Base-by-base conservation (phyloP, 2,329 filamentous ascomycete species). In the Scedosporium aurantiacum region DNA sequence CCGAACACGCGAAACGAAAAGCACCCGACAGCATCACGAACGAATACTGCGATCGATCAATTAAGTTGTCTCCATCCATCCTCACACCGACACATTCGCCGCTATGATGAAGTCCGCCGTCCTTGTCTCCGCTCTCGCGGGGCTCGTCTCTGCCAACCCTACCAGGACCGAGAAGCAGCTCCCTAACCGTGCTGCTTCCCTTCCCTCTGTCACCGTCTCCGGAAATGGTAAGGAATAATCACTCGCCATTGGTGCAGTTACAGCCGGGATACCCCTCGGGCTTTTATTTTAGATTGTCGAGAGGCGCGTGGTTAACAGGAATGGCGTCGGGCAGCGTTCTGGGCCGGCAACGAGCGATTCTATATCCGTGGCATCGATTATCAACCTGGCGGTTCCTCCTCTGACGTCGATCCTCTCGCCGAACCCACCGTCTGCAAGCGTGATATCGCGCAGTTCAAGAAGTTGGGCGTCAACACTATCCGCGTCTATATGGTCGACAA, bases 401-500 rank as follows among this genome's bases (percentile, higher is more conserved):
- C 72, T 63, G 77, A 78, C 66, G 60, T 67, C n/a, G 91, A 96
- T 71, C 91, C 91, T 63, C 86, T 96, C 60, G 86, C 89, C 64
- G 86, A 95, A 68, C 70, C 78, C 25, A 74, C 74, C 3, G 76
- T 80, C 69, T 96, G 92, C 83, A 81, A 83, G 73, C 88, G 91
- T 66, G 91, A 96, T 70, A 88, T 96, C 67, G 75, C 77, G 59
- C 80, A 90, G 72, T 96, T 96, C 84, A 83, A 90, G 78, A 83
- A 91, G 66, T 81, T 97, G 58, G 91, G 91, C 57, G 79, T 96
- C 76, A 97, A 97, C 80, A 91, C 91, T 27, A 81, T 97, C 71
- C 91, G 92, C 74, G 89, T 96, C 64, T 97, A 96, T 82, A 91
- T 88, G 16, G 86, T 95, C 67, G 92, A 97, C 79, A 96, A 96